A percentile compares a stretch with the other conserved stretches of the same genome.
phyloP scores from a whole-genome alignment of 2,329 filamentous ascomycete genomes.

The Claviceps sp. region DNA sequence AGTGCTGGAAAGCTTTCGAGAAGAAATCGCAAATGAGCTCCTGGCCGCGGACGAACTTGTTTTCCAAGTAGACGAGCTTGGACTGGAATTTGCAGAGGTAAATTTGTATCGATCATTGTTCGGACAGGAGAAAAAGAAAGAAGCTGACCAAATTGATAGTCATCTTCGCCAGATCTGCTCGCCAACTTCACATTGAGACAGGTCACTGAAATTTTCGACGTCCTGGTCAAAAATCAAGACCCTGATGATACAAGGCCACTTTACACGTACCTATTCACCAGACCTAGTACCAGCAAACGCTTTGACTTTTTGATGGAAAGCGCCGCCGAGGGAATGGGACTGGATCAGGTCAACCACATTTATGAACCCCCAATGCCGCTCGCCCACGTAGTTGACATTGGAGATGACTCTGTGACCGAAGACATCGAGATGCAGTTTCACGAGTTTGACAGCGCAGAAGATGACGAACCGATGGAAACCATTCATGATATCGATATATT shows the following conservation, averaged over 20 bases:
- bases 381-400: neutral
- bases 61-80: slow-evolving; percentile 38
- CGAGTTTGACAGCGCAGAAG: slow-evolving; percentile 11
- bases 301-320: slow-evolving; percentile 27
- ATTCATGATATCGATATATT: slow-evolving; percentile 11
- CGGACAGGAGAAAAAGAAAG: neutral
- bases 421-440: slow-evolving; percentile 7
- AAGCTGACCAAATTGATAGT: slow-evolving; percentile 20
- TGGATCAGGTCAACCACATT: slow-evolving; percentile 27
- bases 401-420: neutral
- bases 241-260: slow-evolving; percentile 23
- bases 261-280: slow-evolving; percentile 30
- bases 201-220: slow-evolving; percentile 28
- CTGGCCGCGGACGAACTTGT: slow-evolving; percentile 32
- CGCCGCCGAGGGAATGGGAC: slow-evolving; percentile 25
- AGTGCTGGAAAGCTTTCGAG: slow-evolving; percentile 30
- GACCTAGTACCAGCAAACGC: slow-evolving; percentile 25
- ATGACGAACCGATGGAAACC: slow-evolving; percentile 6
- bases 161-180: slow-evolving; percentile 20
- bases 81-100: slow-evolving; percentile 39
- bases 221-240: slow-evolving; percentile 30
- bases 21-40: slow-evolving; percentile 32
- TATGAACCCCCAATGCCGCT: slow-evolving; percentile 17
- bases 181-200: slow-evolving; percentile 25
- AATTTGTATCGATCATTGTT: slow-evolving; percentile 7